A percentile compares a stretch with the other conserved stretches of the same genome.
These are phyloP conservation scores for Pythium apleroticum DNA, from an alignment of 352 stramenopile species.

Conservation along the genomic window DNA sequence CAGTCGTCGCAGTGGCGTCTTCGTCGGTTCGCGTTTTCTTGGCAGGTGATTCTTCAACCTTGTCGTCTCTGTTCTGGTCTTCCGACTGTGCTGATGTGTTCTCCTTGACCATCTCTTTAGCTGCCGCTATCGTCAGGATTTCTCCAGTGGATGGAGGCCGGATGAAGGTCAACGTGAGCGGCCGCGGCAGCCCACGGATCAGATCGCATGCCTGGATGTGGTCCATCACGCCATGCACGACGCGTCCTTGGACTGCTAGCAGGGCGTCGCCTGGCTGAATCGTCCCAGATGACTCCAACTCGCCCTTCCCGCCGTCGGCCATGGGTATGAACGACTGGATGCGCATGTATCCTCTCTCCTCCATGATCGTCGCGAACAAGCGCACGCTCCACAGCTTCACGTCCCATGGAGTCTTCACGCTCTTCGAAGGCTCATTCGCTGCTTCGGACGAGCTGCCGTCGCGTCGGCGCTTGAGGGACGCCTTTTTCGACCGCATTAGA, in stretches of 20 bases:
- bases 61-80: neutral
- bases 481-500: slow-evolving; percentile 16
- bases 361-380: slow-evolving; percentile 71
- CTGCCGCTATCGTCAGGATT: neutral
- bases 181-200: slow-evolving; percentile 43
- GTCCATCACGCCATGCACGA: slow-evolving; percentile 33
- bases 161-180: slow-evolving; percentile 47
- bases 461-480: slow-evolving; percentile 21
- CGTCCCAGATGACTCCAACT: slow-evolving; percentile 59
- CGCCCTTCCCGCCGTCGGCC: slow-evolving; percentile 42
- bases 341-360: slow-evolving; percentile 46
- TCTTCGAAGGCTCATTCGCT: neutral
- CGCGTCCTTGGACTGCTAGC: slow-evolving; percentile 40
- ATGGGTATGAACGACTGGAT: slow-evolving; percentile 57
- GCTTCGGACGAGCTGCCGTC: slow-evolving; percentile 8
- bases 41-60: neutral
- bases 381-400: slow-evolving; percentile 59
- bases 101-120: neutral
- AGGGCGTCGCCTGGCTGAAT: slow-evolving; percentile 58
- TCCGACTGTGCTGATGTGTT: neutral
- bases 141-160: slow-evolving; percentile 7
- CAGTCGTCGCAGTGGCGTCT: neutral
- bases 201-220: slow-evolving; percentile 47
- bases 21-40: neutral
- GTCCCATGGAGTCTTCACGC: slow-evolving; percentile 5